Evolutionary conservation across 106 monocot genomes (phyloP).

Genomic region (Chionographis japonica): DNA sequence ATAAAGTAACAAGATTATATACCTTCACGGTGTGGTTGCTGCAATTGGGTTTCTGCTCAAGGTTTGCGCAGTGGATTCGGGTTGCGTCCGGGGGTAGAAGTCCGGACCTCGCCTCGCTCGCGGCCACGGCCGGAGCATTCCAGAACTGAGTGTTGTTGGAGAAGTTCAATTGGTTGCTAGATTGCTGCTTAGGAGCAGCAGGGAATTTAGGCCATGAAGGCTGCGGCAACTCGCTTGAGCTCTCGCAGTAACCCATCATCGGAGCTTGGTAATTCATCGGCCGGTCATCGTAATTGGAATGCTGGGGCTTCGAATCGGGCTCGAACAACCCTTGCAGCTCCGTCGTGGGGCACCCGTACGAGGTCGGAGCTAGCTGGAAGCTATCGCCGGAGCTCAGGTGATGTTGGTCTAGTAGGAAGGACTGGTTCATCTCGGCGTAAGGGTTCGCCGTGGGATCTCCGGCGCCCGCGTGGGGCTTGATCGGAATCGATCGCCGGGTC

Average conservation of each 20-base stretch:
- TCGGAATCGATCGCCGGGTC: conserved; percentile 15
- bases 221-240: conserved; percentile 17
- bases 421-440: conserved; percentile 30
- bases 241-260: neutral
- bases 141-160: conserved; percentile 43
- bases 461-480: conserved; percentile 12
- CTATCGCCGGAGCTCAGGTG: conserved; percentile 11
- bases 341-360: neutral
- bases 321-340: conserved; percentile 30
- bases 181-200: conserved; percentile 24
- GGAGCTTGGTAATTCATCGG: neutral
- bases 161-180: conserved; percentile 33
- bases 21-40: conserved; percentile 26
- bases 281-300: conserved; percentile 8
- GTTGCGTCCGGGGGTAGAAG: conserved; percentile 18
- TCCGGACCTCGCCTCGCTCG: conserved; percentile 6
- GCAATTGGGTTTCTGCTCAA: conserved; percentile 30
- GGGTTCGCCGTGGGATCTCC: conserved; percentile 1
- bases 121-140: conserved; percentile 21
- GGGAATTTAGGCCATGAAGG: conserved; percentile 27
- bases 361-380: conserved; percentile 10
- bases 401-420: conserved; percentile 33
- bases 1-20: neutral
- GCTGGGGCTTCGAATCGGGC: conserved; percentile 15
- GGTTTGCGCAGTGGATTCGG: conserved; percentile 26